Conservation (phyloP, 2,329 filamentous ascomycete genomes). For the Taxawa tesnikishii region DNA sequence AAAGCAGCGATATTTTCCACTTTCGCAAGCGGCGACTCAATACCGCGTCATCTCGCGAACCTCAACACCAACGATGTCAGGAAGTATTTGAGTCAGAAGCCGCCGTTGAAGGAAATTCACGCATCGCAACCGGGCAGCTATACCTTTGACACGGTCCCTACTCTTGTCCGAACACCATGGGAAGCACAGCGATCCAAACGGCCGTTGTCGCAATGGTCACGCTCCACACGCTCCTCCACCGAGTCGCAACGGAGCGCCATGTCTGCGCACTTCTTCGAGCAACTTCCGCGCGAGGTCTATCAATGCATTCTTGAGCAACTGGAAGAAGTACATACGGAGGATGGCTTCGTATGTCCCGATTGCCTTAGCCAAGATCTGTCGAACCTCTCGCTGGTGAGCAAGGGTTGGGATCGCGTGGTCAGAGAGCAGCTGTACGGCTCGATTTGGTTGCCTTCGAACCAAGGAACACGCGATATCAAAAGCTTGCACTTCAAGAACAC, state of each 20-base stretch:
- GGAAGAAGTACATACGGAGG: conserved; percentile 27
- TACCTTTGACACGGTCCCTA: conserved; percentile 10
- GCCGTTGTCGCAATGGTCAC: conserved; percentile 2
- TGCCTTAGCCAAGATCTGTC: conserved; percentile 42
- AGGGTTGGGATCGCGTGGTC: conserved; percentile 43
- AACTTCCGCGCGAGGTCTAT: conserved; percentile 41
- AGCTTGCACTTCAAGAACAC: conserved; percentile 22
- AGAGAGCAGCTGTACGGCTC: conserved; percentile 35
- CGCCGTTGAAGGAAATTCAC: neutral
- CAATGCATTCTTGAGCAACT: conserved; percentile 41
- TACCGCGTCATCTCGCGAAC: neutral
- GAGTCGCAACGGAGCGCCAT: conserved; percentile 2
- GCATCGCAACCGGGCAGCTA: conserved; percentile 4
- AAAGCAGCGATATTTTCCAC: neutral
- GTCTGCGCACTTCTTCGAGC: conserved; percentile 26
- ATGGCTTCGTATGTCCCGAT: conserved; percentile 35
- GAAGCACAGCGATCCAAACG: conserved; percentile 20
- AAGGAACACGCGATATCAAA: conserved; percentile 32
- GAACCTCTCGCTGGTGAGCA: conserved; percentile 40
- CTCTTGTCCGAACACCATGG: conserved; percentile 24
- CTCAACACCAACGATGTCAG: neutral
- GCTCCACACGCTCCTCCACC: conserved; percentile 7
- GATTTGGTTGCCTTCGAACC: conserved; percentile 15
- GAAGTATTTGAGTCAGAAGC: neutral
- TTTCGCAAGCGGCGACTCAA: neutral